Evolutionary conservation across 2,329 filamentous ascomycete genomes (phyloP), one percentile per base, ranked within the genome.

Genomic region (Aureobasidium pullulans): DNA sequence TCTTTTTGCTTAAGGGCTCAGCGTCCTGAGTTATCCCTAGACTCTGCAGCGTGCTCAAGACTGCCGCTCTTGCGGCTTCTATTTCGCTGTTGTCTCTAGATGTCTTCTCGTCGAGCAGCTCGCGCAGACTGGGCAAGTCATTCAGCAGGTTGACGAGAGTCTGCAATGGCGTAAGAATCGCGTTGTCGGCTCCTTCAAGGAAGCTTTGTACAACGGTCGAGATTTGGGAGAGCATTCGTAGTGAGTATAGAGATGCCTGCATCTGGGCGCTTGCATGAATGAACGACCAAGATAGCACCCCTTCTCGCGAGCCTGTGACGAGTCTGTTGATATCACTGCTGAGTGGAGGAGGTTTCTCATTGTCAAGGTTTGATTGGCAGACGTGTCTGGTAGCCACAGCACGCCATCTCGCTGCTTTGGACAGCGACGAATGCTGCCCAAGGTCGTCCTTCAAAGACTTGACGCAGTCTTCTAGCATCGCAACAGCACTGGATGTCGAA

Each of bases 221-320:
- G 9, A 74, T 65, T 57, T 78, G 76, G 28, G 67, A 67, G 13
- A 77, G 65, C 57, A 78, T 71, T 2, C 75, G 68, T 0, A 78
- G 48, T 0, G 75, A 77, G 61, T 78, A 78, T 6, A 75, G 66
- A 1, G 68, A 67, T 6, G 75, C 74, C 52, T 78, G 74, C 6
- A 75, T 61, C 23, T 75, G 69, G 9, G 74, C 75, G 6, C 64
- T 65, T 6, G 76, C 63, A 29, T 77, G 76, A 6, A 77, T 60
- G 5, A 69, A 69, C 0, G 65, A 61, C 76, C 74, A 77, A 5
- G 62, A 62, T 4, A 62, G 44, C 10, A 28, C 9, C 8, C 57
- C 47, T 43, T 48, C 37, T 13, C 43, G 50, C 6, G 34, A 44
- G 15, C 48, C 57, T 32, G 61, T 43, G n/a, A 63, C 53, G 5